Base-by-base conservation (phyloP, 2,329 filamentous ascomycete genomes). In the Endothia cerciana region DNA sequence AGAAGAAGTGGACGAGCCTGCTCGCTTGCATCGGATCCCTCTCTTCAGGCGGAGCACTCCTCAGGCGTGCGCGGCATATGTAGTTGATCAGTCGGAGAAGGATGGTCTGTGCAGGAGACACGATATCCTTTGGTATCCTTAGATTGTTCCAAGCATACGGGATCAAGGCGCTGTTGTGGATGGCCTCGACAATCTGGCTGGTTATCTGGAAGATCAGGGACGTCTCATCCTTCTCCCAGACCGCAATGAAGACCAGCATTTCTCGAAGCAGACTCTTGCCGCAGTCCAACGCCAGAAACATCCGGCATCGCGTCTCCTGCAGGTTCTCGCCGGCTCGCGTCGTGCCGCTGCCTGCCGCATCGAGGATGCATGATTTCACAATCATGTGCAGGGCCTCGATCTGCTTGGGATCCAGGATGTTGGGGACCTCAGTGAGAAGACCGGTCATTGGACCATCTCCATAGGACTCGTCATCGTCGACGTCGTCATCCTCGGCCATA, bases 321-420 rank as follows among this genome's bases (percentile, higher is more conserved):
- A 97, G 89, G 74, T 94, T 97, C 74, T 93, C 91, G 22, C 89
- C 90, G 15, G 85, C 85, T 11, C 82, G 77, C 55, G 89, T 91
- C 8, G 87, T 79, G 0, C 89, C 87, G 69, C 91, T 90, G 67
- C 91, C 91, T 66, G 87, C 83, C n/a, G 88, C 89, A 72, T 96
- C 92, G 28, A 97, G 88, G 62, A 98, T 96, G 69, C 94, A 96
- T 17, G 92, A 94, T 81, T 97, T 97, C 72, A 98, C 90, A 67
- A 97, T 96, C 94, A 97, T 97, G 64, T 97, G 94, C 62, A 98
- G 81, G 6, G 95, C 94, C 77, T 98, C 94, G 63, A 97, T 97
- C 77, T 98, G 94, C 64, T 93, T 94, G 0, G 94, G 94, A 53
- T 96, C 94, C 38, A 98, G 83, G 45, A 97, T 97, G 70, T 98